Base-by-base conservation (phyloP, 495 filamentous ascomycete genomes). In the Annulohypoxylon nitens region DNA sequence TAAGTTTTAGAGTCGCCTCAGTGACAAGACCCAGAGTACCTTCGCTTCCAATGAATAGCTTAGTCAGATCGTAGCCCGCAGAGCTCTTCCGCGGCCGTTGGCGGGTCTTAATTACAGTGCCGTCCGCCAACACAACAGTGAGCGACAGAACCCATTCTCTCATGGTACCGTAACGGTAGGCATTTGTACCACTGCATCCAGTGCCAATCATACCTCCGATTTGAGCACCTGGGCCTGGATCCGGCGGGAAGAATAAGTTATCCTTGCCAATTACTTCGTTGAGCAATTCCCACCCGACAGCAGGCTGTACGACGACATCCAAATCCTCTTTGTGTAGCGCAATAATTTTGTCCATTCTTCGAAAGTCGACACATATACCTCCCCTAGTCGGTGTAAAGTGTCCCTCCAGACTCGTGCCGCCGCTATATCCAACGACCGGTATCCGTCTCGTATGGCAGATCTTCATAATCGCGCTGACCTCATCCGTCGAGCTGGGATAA, bases 131-230 rank as follows among this genome's bases (percentile, higher is more conserved):
- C 0, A 99, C 96, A 10, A 97, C 93, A 0, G 95, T 99, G 25
- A 99, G 83, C 53, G 89, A 91, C 26, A 98, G 83, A 0, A 98
- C 95, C 94, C 95, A 98, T 76, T 98, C 95, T 70, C 93, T 90
- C 95, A 98, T 98, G 0, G 95, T 97, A 1, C 95, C 95, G 78
- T 97, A 98, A 25, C 93, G 87, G 75, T 97, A 94, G 14, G 95
- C 91, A 79, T 98, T 97, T 34, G 95, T 98, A 37, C 95, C 95
- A 68, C 89, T 92, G 85, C 95, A 98, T 34, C 94, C 94, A 0
- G 95, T 98, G 0, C 93, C 95, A 11, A 98, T 90, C 95, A 98
- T 98, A 45, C 95, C 95, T 41, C 95, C 95, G 70, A 98, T 97
- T 89, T 93, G 92, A 53, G 92, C 92, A 16, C 91, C 91, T 25